Evolutionary conservation across 108 stramenopile genomes (phyloP), one percentile per base, ranked within the genome.

Genomic region (Pelagomonas calceolata): DNA sequence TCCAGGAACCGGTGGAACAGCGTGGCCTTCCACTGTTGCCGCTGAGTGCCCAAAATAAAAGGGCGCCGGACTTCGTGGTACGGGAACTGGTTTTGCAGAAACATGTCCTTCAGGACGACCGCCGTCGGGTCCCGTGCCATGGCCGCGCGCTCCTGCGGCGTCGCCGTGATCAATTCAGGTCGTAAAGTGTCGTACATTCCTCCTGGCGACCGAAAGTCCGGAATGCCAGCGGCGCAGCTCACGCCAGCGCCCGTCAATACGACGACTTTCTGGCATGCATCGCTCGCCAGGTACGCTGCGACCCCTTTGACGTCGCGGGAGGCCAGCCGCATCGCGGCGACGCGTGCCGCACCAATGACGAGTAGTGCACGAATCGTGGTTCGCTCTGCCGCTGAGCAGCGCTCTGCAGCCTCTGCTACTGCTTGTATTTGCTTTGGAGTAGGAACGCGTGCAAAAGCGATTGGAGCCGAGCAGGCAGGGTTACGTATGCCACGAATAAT

Each of bases 1-100:
- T 88, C 85, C 66, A 90, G 80, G 70, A 95, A 95, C 64, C 88
- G 83, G 84, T 95, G 94, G 3, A 88, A 84, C 63, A 91, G 64
- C 0, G 91, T 91, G 12, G 91, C 82, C 67, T 89, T 87, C 90
- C 90, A 92, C 36, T 45, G 66, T 66, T 67, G 63, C 82, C 78
- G 33, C 0, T 78, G 72, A 4, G 87, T 86, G 15, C 93, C 90
- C 66, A 94, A 73, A 63, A 92, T 89, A 68, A 94, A 92, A 63
- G 84, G 76, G 34, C 93, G 80, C 34, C 85, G 86, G 37, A 91
- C 76, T 73, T 94, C 91, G 70, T 91, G 79, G 79, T 86, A 89
- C 15, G 92, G 94, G 46, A 91, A 74, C 26, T 86, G 89, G 77
- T 91, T 91, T 65, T 85, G 79, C 66, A 88, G 65, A 70, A 94